Evolutionary conservation across 78 protist species (phyloP).

Genomic region (Dictyostelium citrinum): DNA sequence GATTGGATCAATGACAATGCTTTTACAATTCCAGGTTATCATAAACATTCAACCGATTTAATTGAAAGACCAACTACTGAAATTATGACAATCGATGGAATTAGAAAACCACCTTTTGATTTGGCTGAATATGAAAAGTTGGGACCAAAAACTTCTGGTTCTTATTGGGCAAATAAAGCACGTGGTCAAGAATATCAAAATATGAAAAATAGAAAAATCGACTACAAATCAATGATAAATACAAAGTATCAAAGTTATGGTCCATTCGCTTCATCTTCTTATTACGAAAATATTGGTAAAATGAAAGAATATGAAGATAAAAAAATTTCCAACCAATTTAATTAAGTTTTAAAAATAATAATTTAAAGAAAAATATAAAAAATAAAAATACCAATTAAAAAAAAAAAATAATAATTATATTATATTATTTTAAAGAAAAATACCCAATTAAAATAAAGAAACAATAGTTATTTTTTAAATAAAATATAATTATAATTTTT

Average conservation of each 20-base stretch:
- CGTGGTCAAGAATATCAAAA: background rate
- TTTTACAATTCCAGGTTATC: background rate
- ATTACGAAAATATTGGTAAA: background rate
- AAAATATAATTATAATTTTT: no score
- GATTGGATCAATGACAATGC: conserved; percentile 1
- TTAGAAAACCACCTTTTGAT: background rate
- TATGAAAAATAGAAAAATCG: background rate
- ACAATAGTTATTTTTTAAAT: no score
- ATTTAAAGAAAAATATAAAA: no score
- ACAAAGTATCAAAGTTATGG: background rate
- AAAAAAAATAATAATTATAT: background rate
- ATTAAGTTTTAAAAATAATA: no score
- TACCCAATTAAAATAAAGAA: no score
- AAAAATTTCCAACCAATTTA: background rate
- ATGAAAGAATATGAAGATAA: background rate
- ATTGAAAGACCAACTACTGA: background rate
- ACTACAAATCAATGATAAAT: background rate
- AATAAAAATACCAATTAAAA: background rate
- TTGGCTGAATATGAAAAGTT: conserved; percentile 21
- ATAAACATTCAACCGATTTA: background rate
- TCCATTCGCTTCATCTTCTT: background rate
- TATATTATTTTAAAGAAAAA: background rate
- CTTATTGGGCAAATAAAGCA: conserved; percentile 20
- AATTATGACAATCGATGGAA: background rate
- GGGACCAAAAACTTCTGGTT: background rate